Evolutionary conservation across 768 basidiomycete genomes (phyloP), one percentile per base, ranked within the genome.

Genomic region (Suillus discolor): DNA sequence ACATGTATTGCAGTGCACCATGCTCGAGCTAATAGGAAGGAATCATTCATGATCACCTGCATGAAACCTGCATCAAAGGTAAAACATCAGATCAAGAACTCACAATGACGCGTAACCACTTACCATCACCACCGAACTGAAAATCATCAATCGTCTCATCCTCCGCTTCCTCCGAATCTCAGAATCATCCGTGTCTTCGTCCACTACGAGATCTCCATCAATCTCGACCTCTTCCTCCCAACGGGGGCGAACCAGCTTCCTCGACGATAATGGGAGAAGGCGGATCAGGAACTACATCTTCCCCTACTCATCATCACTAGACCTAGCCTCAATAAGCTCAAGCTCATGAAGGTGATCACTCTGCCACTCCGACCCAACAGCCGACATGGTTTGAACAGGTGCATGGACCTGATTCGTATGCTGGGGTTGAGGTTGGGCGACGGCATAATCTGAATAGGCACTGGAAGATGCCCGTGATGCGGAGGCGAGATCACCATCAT

Each of bases 1-100:
- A 78, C 74, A 36, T 63, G 65, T 55, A 76, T 71, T 28, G 9
- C 45, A 65, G 45, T 71, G 70, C 42, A 78, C 75, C 18, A 70
- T 75, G 23, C 70, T 77, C n/a, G 66, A 51, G 25, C 57, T 61
- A 5, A 66, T 42, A 0, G 71, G 70, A 25, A 69, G 61, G 60
- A 74, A 34, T 74, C 63, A 57, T 76, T 44, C 28, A 71, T n/a
- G n/a, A 68, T 36, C 6, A 60, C 62, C 31, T 71, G 68, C 44
- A 65, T 53, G 4, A 59, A 62, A 41, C 65, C 73, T 71, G 11
- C 20, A 12, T 16, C 18, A 13, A n/a, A 49, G 23, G 15, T 1
- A 51, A 31, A 49, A 12, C 20, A n/a, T 70, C 47, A 76, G 63
- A 41, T 38, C 25, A 38, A 34, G 57, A 59, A 28, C 34, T 25